phyloP scores from a whole-genome alignment of 225 moss, liverwort and hornwort genomes.

The Ulota crispa region DNA sequence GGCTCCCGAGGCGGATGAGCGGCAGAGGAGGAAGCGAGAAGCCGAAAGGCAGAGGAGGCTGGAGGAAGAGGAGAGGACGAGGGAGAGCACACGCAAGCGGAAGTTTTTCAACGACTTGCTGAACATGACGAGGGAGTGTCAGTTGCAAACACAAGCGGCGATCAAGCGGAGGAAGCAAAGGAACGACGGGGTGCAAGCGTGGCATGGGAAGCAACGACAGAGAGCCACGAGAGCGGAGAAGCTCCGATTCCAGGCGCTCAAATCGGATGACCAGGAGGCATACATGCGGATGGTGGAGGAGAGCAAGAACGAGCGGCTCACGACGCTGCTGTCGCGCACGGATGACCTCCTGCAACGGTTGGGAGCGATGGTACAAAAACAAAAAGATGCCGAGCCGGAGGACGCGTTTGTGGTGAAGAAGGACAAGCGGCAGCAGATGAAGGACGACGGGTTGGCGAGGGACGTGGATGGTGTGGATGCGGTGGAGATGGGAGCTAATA shows the following conservation, averaged over 20 bases:
- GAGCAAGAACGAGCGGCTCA: constrained; percentile 96
- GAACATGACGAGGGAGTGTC: constrained; percentile 79
- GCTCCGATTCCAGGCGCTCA: constrained; percentile 90
- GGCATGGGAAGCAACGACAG: constrained; percentile 98
- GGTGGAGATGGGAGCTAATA: constrained; percentile 55
- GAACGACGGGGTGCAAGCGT: constrained; percentile 93
- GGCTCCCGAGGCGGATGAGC: constrained; percentile 74
- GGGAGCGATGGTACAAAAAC: constrained; percentile 98
- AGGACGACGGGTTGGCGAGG: neutral
- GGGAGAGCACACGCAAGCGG: constrained; percentile 79
- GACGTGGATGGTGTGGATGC: constrained; percentile 39
- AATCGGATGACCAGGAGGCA: constrained; percentile 98
- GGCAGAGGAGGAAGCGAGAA: constrained; percentile 67
- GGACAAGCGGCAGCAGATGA: constrained; percentile 46
- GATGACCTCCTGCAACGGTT: constrained; percentile 92
- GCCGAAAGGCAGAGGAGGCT: constrained; percentile 82
- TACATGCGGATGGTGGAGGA: constrained; percentile 99
- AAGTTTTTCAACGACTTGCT: constrained; percentile 97
- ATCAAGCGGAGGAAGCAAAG: constrained; percentile 86
- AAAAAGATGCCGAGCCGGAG: constrained; percentile 92
- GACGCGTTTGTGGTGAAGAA: constrained; percentile 67
- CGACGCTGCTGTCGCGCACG: constrained; percentile 88
- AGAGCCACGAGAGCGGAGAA: constrained; percentile 90
- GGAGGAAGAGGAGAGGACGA: constrained; percentile 83
- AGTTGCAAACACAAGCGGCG: constrained; percentile 72